Base-by-base conservation (phyloP, 192 early-diverging fungal genomes). In the Phlyctochytrium bullatum region DNA sequence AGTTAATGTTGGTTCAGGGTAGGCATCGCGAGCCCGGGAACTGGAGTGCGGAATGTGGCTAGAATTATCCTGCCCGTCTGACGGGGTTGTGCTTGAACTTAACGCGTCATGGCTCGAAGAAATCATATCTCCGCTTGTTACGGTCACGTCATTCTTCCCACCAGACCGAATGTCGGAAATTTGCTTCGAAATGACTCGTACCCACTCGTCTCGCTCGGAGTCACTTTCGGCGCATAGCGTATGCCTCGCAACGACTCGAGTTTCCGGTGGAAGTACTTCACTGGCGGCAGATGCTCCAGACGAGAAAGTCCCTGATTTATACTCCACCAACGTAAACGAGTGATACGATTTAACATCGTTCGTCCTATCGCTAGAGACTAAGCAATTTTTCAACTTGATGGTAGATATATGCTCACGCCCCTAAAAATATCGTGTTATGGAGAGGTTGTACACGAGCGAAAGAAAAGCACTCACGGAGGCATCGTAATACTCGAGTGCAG, bases 151-250 rank as follows among this genome's bases (percentile, higher is more conserved):
- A 10, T 20, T 24, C 12, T 25, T 10, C 14, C 12, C 54, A 25
- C 54, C 54, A 28, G 54, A 25, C 54, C 79, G 64, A 20, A 73
- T 54, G 32, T 57, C 47, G 28, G 60, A 40, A 61, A 89, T 89
- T 24, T 85, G 78, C 61, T 75, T 77, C 27, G 74, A 73, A 61
- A 96, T 69, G 1, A 87, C 85, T 56, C 85, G 80, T 0, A 98
- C 89, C 96, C 96, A 98, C 29, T 89, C 89, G 73, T 95, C 94
- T 35, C 95, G 83, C 66, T 98, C 96, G 51, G 79, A 71, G 56
- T 95, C 94, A n/a, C 87, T 90, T 20, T 91, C 89, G 24, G 93
- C 92, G 76, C 89, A 93, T 28, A 98, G 86, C 40, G 95, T 86
- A 68, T 96, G 93, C 0, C 88, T 71, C 30, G 77, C 73, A 0